A percentile compares a stretch with the other conserved stretches of the same genome.
Evolutionary conservation across 345 rosid species (phyloP).

Genomic region (Bruguiera sexangula): DNA sequence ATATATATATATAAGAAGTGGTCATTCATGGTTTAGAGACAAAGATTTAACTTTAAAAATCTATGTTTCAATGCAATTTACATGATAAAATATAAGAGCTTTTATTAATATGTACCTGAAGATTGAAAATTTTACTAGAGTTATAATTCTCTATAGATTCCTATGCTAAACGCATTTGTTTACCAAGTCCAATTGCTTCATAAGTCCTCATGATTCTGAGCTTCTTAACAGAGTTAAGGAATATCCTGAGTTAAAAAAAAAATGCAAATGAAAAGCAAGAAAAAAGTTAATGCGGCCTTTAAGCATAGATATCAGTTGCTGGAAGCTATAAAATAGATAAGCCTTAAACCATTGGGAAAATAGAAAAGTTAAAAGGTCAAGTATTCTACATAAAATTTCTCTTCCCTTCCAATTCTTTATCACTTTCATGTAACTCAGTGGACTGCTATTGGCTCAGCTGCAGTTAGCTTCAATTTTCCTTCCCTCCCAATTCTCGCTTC

Average conservation of each 20-base stretch:
- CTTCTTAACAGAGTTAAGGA: constrained; percentile 68
- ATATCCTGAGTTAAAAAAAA: constrained; percentile 52
- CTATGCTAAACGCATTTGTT: constrained; percentile 10
- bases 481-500: too few relatives aligned
- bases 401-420: not conserved
- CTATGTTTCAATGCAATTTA: too few relatives aligned
- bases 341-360: not conserved
- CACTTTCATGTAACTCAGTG: not conserved
- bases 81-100: too few relatives aligned
- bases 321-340: not conserved
- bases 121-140: too few relatives aligned
- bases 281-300: not conserved
- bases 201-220: constrained; percentile 80
- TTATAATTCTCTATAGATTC: too few relatives aligned
- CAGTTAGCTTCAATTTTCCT: too few relatives aligned
- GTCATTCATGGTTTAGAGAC: too few relatives aligned
- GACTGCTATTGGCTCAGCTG: too few relatives aligned
- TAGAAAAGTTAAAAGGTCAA: not conserved
- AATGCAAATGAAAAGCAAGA: constrained; percentile 7
- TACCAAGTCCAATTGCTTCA: constrained; percentile 76
- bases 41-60: too few relatives aligned
- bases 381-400: not conserved
- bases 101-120: too few relatives aligned
- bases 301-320: not conserved
- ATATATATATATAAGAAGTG: too few relatives aligned